These are phyloP conservation scores for Cercospora sesami DNA, from an alignment of 2,329 filamentous ascomycete species.

Conservation along the genomic window DNA sequence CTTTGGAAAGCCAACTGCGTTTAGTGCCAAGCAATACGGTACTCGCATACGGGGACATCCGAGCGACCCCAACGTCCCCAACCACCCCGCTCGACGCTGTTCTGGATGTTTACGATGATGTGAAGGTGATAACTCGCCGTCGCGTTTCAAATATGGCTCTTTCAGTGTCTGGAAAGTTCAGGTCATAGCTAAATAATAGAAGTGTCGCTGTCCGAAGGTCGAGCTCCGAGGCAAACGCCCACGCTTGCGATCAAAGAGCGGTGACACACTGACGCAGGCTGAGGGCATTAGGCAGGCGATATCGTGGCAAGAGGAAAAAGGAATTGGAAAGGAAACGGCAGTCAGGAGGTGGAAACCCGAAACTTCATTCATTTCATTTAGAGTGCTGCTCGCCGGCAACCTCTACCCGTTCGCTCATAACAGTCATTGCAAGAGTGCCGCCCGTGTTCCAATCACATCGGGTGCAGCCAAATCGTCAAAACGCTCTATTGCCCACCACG, in stretches of 20 bases:
- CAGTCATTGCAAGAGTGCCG: background rate
- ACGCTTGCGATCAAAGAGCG: background rate
- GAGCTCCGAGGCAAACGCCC: background rate
- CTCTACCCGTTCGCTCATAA: constrained; percentile 4
- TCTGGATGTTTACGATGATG: background rate
- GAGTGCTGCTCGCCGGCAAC: constrained; percentile 6
- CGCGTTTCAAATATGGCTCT: background rate
- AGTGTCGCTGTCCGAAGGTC: background rate
- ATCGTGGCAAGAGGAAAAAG: background rate
- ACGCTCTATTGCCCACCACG: constrained; percentile 81
- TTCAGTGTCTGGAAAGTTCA: background rate
- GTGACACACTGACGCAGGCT: background rate
- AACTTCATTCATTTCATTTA: constrained; percentile 5
- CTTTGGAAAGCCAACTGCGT: background rate
- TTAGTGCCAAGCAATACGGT: background rate
- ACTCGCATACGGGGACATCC: background rate
- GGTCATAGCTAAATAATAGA: background rate
- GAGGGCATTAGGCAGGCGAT: no score
- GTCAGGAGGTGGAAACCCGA: background rate
- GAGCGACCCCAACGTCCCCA: background rate
- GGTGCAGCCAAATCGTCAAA: constrained; percentile 43
- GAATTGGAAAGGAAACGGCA: background rate
- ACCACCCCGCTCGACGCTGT: background rate
- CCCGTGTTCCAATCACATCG: background rate
- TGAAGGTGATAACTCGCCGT: background rate